Evolutionary conservation across 2,329 filamentous ascomycete genomes (phyloP).

Genomic region (Fusarium protoensiforme): DNA sequence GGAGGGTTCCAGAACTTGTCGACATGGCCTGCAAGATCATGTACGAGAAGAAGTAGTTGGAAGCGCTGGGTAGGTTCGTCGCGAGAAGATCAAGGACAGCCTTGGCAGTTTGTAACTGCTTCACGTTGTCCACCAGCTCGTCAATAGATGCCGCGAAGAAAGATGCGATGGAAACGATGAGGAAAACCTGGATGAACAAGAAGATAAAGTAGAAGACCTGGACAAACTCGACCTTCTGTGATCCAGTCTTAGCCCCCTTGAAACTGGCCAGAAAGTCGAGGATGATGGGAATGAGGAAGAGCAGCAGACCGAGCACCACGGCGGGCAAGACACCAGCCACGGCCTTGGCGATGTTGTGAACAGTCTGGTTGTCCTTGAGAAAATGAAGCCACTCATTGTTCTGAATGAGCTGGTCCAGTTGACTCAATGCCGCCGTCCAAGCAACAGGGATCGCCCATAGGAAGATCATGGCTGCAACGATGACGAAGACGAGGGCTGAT

Average conservation of each 20-base stretch:
- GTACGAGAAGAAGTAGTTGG: slow-evolving; percentile 99
- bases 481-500: slow-evolving; percentile 70
- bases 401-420: slow-evolving; percentile 76
- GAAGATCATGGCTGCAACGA: slow-evolving; percentile 81
- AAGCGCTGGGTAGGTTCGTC: slow-evolving; percentile 81
- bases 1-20: slow-evolving; percentile 86
- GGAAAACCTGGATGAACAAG: slow-evolving; percentile 92
- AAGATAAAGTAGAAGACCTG: slow-evolving; percentile 95
- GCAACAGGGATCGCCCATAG: slow-evolving; percentile 92
- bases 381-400: slow-evolving; percentile 77
- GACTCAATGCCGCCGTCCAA: slow-evolving; percentile 84
- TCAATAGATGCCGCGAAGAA: slow-evolving; percentile 74
- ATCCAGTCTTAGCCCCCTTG: slow-evolving; percentile 85
- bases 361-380: slow-evolving; percentile 67
- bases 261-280: slow-evolving; percentile 77
- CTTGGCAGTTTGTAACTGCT: slow-evolving; percentile 63
- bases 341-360: slow-evolving; percentile 70
- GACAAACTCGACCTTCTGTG: slow-evolving; percentile 82
- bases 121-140: slow-evolving; percentile 66
- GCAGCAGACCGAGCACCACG: slow-evolving; percentile 77
- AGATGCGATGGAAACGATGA: slow-evolving; percentile 88
- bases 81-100: slow-evolving; percentile 79
- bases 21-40: slow-evolving; percentile 95
- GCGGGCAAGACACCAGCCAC: slow-evolving; percentile 91
- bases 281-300: slow-evolving; percentile 84